phyloP scores from a whole-genome alignment of 805 yeast genomes.

The Limtongia smithiae region DNA sequence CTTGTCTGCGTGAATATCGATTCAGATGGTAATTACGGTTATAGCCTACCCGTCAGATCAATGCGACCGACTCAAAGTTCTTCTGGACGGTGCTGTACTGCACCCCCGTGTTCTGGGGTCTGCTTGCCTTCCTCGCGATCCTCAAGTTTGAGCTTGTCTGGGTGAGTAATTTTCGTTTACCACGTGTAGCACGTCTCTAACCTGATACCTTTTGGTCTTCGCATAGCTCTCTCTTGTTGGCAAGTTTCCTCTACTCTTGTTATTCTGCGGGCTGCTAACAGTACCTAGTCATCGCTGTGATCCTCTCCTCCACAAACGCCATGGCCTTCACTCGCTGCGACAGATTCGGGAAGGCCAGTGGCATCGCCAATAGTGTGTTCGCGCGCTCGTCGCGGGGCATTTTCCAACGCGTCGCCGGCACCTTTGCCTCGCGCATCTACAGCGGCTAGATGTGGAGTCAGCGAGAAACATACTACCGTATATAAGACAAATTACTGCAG shows the following conservation, averaged over 20 bases:
- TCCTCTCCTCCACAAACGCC: slow-evolving; percentile 74
- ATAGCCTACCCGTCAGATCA: slow-evolving; percentile 54
- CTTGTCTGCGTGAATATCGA: not conserved
- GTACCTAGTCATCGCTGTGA: slow-evolving; percentile 61
- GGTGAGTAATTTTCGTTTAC: no score
- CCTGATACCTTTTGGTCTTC: no score
- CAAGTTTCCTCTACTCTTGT: no score
- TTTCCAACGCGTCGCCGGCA: slow-evolving; percentile 46
- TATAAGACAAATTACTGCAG: no score
- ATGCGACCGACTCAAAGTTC: slow-evolving; percentile 85
- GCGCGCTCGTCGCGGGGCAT: slow-evolving; percentile 46
- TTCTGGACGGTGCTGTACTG: slow-evolving; percentile 80
- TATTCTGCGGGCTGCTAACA: not conserved
- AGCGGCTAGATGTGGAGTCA: slow-evolving; percentile 3
- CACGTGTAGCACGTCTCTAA: no score
- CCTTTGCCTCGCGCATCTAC: slow-evolving; percentile 19
- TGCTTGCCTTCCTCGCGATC: slow-evolving; percentile 71
- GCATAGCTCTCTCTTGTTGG: slow-evolving; percentile 33
- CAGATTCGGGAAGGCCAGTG: slow-evolving; percentile 81
- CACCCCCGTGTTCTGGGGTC: slow-evolving; percentile 72
- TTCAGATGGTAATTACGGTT: not conserved
- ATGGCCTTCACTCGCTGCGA: slow-evolving; percentile 90
- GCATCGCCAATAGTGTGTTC: slow-evolving; percentile 57
- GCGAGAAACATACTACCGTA: not conserved
- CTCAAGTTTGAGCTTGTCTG: slow-evolving; percentile 70